Base-by-base conservation (phyloP, 2,329 filamentous ascomycete genomes). In the Beauveria medogensis region DNA sequence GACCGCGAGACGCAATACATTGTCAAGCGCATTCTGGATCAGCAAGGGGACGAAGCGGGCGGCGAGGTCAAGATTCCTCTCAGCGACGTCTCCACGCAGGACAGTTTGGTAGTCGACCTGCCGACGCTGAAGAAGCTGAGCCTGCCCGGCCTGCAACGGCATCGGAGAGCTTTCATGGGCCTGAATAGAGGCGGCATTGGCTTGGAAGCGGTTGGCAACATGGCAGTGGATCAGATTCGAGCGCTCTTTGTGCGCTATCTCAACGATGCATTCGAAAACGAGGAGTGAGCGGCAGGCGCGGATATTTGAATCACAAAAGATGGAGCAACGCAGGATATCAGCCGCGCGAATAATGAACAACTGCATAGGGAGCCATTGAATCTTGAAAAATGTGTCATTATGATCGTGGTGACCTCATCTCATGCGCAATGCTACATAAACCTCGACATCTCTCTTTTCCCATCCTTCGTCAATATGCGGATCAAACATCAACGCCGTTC, bases 1-100 rank as follows among this genome's bases (percentile, higher is more conserved):
- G 91, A 95, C 73, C 84, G 84, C 64, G 86, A 86, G 70, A 93
- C 90, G 8, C 90, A 92, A 66, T 88, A 88, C 59, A 83, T 95
- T 34, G 81, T 94, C 58, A 84, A 85, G 66, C 79, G 80, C 60
- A 85, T 95, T 43, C 73, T 89, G 61, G 84, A 88, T 53, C 86
- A 84, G 75, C 84, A 89, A 70, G 81, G 83, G 56, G 87, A 91
- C 61, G 86, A 91, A 58, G 87, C 89, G 64, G 83, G 80, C 6
- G 82, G 77, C 26, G 78, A 83, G 64, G 80, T 90, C 30, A 73
- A 61, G 14, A 76, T 89, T 18, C 72, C 79, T 2, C 69, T 71
- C 14, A 71, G 63, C 34, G 66, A 63, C 12, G 66, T 63, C 12
- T 64, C 63, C 56, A 64, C 65, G 1, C 77, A 72, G 20, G 80